These are phyloP conservation scores for Peronospora belbahrii DNA, from an alignment of 352 stramenopile genomes.

Conservation along the genomic window DNA sequence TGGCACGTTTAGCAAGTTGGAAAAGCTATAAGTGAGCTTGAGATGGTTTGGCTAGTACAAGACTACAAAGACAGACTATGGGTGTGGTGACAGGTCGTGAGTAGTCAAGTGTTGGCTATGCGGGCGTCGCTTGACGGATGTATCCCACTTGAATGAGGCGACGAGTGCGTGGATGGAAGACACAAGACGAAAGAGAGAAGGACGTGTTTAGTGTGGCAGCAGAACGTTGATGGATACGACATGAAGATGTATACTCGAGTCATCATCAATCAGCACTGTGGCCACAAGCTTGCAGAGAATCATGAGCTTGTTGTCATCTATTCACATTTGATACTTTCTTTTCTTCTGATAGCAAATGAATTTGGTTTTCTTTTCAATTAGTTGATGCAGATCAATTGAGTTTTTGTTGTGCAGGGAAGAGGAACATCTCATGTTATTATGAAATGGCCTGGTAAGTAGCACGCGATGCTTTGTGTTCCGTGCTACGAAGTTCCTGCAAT, in stretches of 20 bases:
- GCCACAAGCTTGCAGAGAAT: slow-evolving; percentile 10
- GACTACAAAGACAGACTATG: neutral
- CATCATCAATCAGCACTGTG: too few relatives aligned
- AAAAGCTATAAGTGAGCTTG: slow-evolving; percentile 1
- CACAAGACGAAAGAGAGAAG: too few relatives aligned
- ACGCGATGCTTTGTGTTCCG: slow-evolving; percentile 5
- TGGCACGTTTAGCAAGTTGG: slow-evolving; percentile 66
- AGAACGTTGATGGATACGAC: too few relatives aligned
- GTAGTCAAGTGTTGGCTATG: slow-evolving; percentile 19
- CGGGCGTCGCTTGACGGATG: neutral
- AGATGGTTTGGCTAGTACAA: neutral
- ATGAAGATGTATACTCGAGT: too few relatives aligned
- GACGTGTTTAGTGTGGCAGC: too few relatives aligned
- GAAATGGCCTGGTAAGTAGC: slow-evolving; percentile 29
- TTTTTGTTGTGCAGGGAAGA: neutral
- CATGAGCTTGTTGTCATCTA: slow-evolving; percentile 24
- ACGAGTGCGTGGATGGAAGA: too few relatives aligned
- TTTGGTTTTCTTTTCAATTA: slow-evolving; percentile 12
- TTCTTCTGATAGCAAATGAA: slow-evolving; percentile 6
- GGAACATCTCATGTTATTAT: neutral
- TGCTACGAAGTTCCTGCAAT: slow-evolving; percentile 21
- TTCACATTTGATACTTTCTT: slow-evolving; percentile 13
- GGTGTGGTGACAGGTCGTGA: slow-evolving; percentile 1
- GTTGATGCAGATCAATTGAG: neutral
- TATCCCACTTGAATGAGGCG: too few relatives aligned